A percentile compares a stretch with the other conserved stretches of the same genome.
phyloP scores from a whole-genome alignment of 805 yeast genomes.

The Brettanomyces nanus region DNA sequence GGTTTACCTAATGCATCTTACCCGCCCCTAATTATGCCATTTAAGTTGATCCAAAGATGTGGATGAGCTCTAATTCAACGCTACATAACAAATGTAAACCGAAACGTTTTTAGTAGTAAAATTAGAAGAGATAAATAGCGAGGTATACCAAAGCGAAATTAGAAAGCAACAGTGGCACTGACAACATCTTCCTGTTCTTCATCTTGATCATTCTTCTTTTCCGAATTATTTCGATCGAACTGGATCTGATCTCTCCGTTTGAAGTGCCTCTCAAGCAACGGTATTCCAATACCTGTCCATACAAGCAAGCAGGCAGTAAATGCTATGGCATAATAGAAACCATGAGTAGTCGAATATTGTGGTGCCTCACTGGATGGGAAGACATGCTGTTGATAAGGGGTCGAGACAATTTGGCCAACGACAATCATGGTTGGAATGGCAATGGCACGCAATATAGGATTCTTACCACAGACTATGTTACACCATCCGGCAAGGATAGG shows the following conservation, averaged over 20 bases:
- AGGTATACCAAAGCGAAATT: too few relatives aligned
- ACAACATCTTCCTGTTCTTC: too few relatives aligned
- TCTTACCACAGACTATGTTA: slow-evolving; percentile 38
- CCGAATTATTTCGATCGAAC: too few relatives aligned
- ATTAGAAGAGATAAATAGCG: too few relatives aligned
- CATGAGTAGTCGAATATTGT: slow-evolving; percentile 18
- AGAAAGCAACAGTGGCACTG: too few relatives aligned
- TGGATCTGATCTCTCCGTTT: slow-evolving; percentile 5
- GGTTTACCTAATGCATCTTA: too few relatives aligned
- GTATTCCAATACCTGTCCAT: slow-evolving; percentile 19
- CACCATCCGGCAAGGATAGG: slow-evolving; percentile 60
- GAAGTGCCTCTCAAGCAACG: slow-evolving; percentile 13
- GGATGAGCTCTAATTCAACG: too few relatives aligned
- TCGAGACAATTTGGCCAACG: slow-evolving; percentile 18
- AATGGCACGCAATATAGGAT: slow-evolving; percentile 20
- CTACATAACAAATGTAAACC: too few relatives aligned
- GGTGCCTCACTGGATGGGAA: slow-evolving; percentile 28
- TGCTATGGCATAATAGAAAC: slow-evolving; percentile 19
- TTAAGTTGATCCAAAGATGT: too few relatives aligned
- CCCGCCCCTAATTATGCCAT: too few relatives aligned
- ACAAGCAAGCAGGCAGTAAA: slow-evolving; percentile 16
- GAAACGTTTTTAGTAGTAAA: too few relatives aligned
- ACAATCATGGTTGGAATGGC: slow-evolving; percentile 21
- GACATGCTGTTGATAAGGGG: slow-evolving; percentile 23
- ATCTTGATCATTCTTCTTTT: too few relatives aligned